Percentiles rank a stretch among this genome's conserved stretches.
phyloP scores from a whole-genome alignment of 1,284 basidiomycete species.

The Trametes pubescens region DNA sequence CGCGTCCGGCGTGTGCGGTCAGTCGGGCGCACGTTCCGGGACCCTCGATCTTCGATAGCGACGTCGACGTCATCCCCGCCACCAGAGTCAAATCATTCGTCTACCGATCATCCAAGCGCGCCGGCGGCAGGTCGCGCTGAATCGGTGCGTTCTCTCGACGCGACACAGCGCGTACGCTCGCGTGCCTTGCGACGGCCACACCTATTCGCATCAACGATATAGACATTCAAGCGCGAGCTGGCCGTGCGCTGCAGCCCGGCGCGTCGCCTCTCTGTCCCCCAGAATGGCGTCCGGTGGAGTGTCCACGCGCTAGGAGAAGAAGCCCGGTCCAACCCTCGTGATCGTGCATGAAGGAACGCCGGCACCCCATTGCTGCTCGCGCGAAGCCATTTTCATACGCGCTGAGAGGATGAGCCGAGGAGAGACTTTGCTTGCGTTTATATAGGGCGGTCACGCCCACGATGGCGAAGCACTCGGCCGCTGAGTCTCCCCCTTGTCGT shows the following conservation, averaged over 20 bases:
- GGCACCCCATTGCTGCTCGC: conserved; percentile 5
- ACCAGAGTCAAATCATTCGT: not conserved
- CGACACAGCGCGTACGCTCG: not conserved
- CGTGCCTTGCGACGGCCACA: conserved; percentile 16
- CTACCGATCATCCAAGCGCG: not conserved
- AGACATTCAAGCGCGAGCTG: not conserved
- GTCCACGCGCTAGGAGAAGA: conserved; percentile 27
- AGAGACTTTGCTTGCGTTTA: conserved; percentile 14
- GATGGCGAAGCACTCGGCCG: conserved; percentile 9
- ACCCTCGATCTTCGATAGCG: conserved; percentile 11
- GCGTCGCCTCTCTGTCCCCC: conserved; percentile 12
- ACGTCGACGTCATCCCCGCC: conserved; percentile 18
- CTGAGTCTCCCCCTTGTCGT: conserved; percentile 8
- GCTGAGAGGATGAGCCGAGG: not conserved
- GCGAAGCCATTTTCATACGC: conserved; percentile 13
- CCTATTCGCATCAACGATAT: conserved; percentile 5
- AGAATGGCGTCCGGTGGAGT: conserved; percentile 24
- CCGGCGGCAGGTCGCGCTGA: conserved; percentile 1
- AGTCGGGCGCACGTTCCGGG: not conserved
- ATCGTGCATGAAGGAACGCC: conserved; percentile 18
- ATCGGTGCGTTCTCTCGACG: conserved; percentile 1
- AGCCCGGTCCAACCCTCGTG: conserved; percentile 25
- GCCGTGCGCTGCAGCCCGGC: conserved; percentile 10
- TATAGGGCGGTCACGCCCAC: conserved; percentile 11
- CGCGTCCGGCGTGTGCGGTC: not conserved